These are phyloP conservation scores for Scopulariopsis brevicaulis DNA, from an alignment of 2,329 filamentous ascomycete genomes.

Conservation along the genomic window DNA sequence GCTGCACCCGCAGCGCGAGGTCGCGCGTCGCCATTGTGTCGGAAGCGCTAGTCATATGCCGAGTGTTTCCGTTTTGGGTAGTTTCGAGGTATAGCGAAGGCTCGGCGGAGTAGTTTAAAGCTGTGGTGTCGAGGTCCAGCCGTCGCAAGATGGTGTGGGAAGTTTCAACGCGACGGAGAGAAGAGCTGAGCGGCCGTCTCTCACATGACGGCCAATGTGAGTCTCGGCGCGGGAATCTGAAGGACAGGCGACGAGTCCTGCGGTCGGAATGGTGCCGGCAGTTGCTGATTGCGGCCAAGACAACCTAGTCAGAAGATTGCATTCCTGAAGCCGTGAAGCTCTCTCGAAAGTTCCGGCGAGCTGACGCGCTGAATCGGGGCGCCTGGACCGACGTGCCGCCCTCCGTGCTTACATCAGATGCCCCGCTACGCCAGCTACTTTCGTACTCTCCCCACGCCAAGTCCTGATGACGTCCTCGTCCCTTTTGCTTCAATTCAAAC, in stretches of 20 bases:
- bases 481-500: no score
- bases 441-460: no score
- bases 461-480: no score
- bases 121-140: neutral
- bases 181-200: neutral
- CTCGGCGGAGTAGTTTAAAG: neutral
- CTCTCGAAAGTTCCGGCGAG: neutral
- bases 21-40: slow-evolving; percentile 1
- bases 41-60: neutral
- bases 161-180: neutral
- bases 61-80: neutral
- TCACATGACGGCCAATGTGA: neutral
- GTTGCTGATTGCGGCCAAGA: neutral
- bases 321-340: no score
- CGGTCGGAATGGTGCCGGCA: neutral
- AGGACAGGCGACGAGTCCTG: neutral
- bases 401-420: neutral
- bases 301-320: neutral
- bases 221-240: neutral
- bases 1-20: slow-evolving; percentile 1
- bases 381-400: neutral
- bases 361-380: neutral
- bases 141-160: neutral
- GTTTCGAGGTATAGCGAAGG: neutral
- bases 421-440: no score